Evolutionary conservation across 2,329 filamentous ascomycete species (phyloP), one percentile per base, ranked within the genome.

Genomic region (Fusarium sororula): DNA sequence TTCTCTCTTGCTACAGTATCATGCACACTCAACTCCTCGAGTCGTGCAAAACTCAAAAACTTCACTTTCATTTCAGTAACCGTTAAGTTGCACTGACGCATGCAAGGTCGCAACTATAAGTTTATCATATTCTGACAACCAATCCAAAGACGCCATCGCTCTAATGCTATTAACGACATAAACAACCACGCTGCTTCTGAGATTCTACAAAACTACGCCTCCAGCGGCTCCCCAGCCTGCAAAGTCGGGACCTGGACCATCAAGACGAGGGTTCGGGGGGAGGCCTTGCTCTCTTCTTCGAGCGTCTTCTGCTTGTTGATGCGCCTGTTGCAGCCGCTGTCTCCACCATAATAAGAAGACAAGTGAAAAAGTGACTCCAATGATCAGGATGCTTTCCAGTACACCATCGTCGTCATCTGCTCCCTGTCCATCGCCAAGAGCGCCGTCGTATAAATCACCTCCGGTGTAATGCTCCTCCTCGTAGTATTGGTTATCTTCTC

Each of bases 271-370:
- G 39, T 74, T 74, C 13, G 74, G 77, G 50, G 76, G 79, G 20
- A 80, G 74, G 9, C 78, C 80, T 66, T 82, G 81, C 47, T 81
- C 79, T 62, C 79, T 77, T 58, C 80, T 76, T 51, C 79, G 76
- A 24, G 73, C 80, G 32, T 82, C 79, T 37, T 83, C 80, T 28
- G 76, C 77, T 64, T 81, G 77, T n/a, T 75, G 78, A 58, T 88
- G 86, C 37, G 84, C 87, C 74, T 91, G 86, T 79, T 94, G 92
- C 68, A 90, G 86, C 79, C 90, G 91, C 72, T 94, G 91, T 26
- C 94, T 87, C 81, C 96, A 96, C 82, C 95, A 97, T 22, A 98
- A 87, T 38, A 98, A 85, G 59, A 93, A 89, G 0, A 93, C 90
- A 61, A 98, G 86, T 2, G 91, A 90, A 20, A 91, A 90, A 1